phyloP scores from a whole-genome alignment of 306 rosid species.

The Fagus crenata region DNA sequence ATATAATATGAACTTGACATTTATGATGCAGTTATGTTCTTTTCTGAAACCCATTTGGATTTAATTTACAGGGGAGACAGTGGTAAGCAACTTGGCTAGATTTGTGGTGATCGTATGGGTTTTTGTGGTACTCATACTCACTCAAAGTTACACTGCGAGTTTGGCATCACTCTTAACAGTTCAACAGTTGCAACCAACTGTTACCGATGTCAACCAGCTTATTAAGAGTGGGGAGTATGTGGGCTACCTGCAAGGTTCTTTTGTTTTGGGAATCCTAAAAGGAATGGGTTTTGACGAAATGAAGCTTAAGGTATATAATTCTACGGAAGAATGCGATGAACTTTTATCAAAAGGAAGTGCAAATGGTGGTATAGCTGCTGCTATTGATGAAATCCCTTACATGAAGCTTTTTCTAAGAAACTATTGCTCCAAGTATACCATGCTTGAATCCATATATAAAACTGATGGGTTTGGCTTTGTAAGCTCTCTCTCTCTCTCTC shows the following conservation, averaged over 20 bases:
- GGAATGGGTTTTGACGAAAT: too few species aligned
- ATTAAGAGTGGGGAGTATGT: slow-evolving; percentile 35
- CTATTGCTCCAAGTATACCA: too few species aligned
- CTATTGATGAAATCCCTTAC: too few species aligned
- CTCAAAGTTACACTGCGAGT: slow-evolving; percentile 71
- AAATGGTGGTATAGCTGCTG: too few species aligned
- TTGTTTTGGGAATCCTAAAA: slow-evolving; percentile 35
- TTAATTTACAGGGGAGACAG: slow-evolving; percentile 47
- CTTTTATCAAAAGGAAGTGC: too few species aligned
- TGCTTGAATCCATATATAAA: too few species aligned
- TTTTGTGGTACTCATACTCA: slow-evolving; percentile 56
- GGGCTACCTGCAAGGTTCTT: slow-evolving; percentile 48
- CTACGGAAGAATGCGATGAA: too few species aligned
- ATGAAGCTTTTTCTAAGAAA: too few species aligned
- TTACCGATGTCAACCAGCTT: slow-evolving; percentile 42
- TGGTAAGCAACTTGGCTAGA: slow-evolving; percentile 54
- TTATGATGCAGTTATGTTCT: background rate
- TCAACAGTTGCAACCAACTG: slow-evolving; percentile 49
- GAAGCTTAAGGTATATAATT: too few species aligned
- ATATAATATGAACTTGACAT: too few species aligned
- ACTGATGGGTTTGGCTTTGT: too few species aligned
- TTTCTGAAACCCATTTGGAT: background rate
- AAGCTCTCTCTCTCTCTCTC: too few species aligned
- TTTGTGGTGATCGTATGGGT: slow-evolving; percentile 62
- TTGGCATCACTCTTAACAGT: slow-evolving; percentile 59